Conservation (phyloP, 257 asterid genomes). For the Nicotiana tomentosiformis region DNA sequence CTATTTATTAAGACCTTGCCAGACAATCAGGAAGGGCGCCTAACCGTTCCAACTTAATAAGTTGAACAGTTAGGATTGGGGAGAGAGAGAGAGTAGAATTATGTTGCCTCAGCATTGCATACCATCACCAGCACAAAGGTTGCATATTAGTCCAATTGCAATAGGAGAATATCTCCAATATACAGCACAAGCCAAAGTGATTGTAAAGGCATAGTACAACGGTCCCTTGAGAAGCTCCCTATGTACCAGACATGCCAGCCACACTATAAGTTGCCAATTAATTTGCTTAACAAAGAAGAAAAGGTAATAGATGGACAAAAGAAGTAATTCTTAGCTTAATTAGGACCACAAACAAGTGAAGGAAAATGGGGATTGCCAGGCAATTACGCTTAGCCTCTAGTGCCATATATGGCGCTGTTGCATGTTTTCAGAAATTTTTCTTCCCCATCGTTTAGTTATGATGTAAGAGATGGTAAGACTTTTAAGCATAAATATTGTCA, state of each 20-base stretch:
- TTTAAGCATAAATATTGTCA: background rate
- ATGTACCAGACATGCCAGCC: conserved; percentile 18
- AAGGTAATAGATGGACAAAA: background rate
- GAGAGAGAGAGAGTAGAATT: background rate
- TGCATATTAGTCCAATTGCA: conserved; percentile 78
- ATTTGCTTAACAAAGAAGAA: background rate
- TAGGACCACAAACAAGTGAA: background rate
- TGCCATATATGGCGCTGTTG: background rate
- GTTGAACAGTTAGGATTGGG: background rate
- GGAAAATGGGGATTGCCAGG: background rate
- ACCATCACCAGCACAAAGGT: conserved; percentile 98
- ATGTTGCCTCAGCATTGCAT: conserved; percentile 8
- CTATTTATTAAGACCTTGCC: background rate
- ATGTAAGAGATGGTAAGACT: background rate
- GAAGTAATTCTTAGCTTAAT: background rate
- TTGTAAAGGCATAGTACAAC: conserved; percentile 71
- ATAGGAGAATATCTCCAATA: conserved; percentile 94
- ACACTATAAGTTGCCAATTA: conserved; percentile 15
- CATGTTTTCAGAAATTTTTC: background rate
- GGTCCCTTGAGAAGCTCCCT: conserved; percentile 99
- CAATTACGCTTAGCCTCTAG: background rate
- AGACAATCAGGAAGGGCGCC: background rate
- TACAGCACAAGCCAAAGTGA: conserved; percentile 63
- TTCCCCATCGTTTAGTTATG: background rate
- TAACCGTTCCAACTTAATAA: background rate